Evolutionary conservation across 2,329 filamentous ascomycete genomes (phyloP).

Genomic region (Fusarium sp.): DNA sequence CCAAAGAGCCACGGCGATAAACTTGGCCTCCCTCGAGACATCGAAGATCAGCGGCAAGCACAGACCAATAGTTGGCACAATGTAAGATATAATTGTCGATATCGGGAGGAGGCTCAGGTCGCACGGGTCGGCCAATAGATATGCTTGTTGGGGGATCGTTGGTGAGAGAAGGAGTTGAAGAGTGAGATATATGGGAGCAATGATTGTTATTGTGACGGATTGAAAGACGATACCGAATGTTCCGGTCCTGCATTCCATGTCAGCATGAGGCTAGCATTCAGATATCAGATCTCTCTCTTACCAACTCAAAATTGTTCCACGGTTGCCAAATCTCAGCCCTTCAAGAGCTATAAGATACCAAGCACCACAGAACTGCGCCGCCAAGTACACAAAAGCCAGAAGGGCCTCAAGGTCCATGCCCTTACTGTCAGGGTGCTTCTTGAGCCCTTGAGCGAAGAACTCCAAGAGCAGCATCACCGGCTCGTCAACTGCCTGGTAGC

Average conservation of each 20-base stretch:
- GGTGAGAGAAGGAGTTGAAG: conserved; percentile 29
- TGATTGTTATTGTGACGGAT: conserved; percentile 29
- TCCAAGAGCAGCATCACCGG: conserved; percentile 23
- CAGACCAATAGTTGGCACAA: conserved; percentile 21
- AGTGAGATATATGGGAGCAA: conserved; percentile 30
- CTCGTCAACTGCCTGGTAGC: neutral
- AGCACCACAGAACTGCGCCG: conserved; percentile 34
- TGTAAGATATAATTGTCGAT: conserved; percentile 26
- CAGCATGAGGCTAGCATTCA: neutral
- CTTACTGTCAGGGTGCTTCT: neutral
- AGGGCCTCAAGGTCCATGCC: conserved; percentile 22
- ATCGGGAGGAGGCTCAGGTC: conserved; percentile 23
- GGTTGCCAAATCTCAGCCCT: conserved; percentile 25
- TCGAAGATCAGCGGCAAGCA: conserved; percentile 17
- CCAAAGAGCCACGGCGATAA: conserved; percentile 25
- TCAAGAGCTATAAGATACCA: conserved; percentile 34
- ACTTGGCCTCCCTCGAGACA: conserved; percentile 4
- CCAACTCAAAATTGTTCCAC: conserved; percentile 25
- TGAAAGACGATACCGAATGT: conserved; percentile 34
- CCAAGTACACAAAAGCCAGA: conserved; percentile 30
- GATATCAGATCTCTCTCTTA: neutral
- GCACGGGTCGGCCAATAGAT: conserved; percentile 14
- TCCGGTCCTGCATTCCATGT: conserved; percentile 14
- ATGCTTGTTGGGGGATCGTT: neutral
- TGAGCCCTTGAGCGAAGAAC: conserved; percentile 33